Evolutionary conservation across 768 basidiomycete species (phyloP), one percentile per base, ranked within the genome.

Genomic region (Agrocybe pediades): DNA sequence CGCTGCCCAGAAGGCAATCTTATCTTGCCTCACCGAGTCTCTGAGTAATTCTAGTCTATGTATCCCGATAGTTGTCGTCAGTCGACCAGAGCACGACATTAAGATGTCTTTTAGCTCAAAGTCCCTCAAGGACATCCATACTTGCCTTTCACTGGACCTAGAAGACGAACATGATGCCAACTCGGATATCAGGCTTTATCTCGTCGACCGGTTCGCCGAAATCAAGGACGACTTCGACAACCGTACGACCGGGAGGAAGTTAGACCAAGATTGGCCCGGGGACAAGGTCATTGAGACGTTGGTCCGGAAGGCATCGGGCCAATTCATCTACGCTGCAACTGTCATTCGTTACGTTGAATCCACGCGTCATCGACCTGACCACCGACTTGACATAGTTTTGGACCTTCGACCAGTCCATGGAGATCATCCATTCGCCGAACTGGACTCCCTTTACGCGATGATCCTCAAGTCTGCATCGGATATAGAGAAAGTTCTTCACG

Each of bases 291-390:
- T 56, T 1, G 2, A 23, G 5, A 15, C 11, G 0, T 30, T 62
- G 1, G 57, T 62, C 2, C 16, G 19, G 15, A 58, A 58, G 41
- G 53, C 60, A 0, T 62, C 60, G 1, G 60, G 60, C 9, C 60
- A 62, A 24, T 62, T 62, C n/a, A 58, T 62, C 16, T 62, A 58
- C 17, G 60, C 60, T 1, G 41, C 57, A 17, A 57, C 56, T 1
- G 57, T 54, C 8, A 29, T 58, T 25, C 56, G 51, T 26, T 62
- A 51, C 21, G 26, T 62, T 13, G 44, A 51, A 13, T 54, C 48
- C 6, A 43, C 21, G 3, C 25, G 51, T 4, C 47, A 57, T 27
- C 27, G 30, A 4, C 58, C 55, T 5, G 40, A 45, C 2, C 39
- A 58, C 6, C 54, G 51, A 9, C 41, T 59, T 0, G 25, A 60